Evolutionary conservation across 2,329 filamentous ascomycete species (phyloP).

Genomic region (Aspergillus phoenicis): DNA sequence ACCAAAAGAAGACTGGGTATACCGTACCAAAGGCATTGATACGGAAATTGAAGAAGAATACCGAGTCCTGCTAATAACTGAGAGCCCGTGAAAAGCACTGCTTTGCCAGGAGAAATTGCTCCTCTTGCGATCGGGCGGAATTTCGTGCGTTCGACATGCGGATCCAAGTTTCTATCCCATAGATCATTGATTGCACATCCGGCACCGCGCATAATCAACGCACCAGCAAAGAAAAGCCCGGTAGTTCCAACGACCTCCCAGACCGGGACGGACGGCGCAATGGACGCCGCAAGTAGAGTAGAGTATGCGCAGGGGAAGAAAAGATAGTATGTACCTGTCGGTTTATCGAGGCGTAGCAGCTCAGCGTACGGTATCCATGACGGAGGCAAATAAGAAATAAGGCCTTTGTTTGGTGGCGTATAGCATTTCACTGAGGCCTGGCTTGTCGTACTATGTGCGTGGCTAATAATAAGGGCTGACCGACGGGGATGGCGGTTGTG

Average conservation of each 20-base stretch:
- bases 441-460: conserved; percentile 1
- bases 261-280: conserved; percentile 36
- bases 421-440: conserved; percentile 38
- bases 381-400: conserved; percentile 50
- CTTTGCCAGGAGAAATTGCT: conserved; percentile 51
- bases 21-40: conserved; percentile 47
- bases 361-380: conserved; percentile 60
- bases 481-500: not conserved
- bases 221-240: conserved; percentile 46
- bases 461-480: not conserved
- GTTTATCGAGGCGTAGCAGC: conserved; percentile 56
- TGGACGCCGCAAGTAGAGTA: conserved; percentile 47
- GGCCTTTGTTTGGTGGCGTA: conserved; percentile 48
- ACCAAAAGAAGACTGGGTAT: conserved; percentile 49
- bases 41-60: conserved; percentile 48
- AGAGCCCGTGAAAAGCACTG: conserved; percentile 47
- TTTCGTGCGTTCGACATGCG: conserved; percentile 54
- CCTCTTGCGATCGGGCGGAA: conserved; percentile 56
- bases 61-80: conserved; percentile 47
- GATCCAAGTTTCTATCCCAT: conserved; percentile 58
- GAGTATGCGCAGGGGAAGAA: conserved; percentile 57
- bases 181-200: conserved; percentile 61
- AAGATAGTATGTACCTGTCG: conserved; percentile 55
- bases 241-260: conserved; percentile 42
- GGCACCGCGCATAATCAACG: conserved; percentile 54